Conservation (phyloP, 179 eudicot genomes). For the Gypsophila paniculata region DNA sequence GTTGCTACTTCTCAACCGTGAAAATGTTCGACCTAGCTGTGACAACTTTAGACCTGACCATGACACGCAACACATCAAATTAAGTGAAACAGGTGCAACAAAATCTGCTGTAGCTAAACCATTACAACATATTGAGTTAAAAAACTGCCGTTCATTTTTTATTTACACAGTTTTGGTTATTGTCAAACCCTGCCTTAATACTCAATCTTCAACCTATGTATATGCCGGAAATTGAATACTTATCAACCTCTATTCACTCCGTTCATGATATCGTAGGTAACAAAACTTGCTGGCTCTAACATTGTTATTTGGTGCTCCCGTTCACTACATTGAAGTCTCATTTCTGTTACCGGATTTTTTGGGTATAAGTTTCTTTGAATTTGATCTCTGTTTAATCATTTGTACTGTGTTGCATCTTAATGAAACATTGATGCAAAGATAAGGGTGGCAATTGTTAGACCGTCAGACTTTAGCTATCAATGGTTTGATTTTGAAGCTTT, state of each 20-base stretch:
- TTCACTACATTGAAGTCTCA: not conserved
- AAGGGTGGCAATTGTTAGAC: not conserved
- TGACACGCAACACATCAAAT: not conserved
- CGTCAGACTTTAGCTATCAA: not conserved
- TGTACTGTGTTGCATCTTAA: not conserved
- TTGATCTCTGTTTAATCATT: not conserved
- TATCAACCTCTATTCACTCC: not conserved
- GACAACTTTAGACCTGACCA: not conserved
- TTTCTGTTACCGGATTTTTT: not conserved
- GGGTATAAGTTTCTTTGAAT: not conserved
- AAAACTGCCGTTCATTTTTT: not conserved
- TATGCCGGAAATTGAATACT: not conserved
- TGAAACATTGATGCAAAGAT: not conserved
- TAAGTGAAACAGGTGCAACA: not conserved
- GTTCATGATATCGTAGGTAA: not conserved
- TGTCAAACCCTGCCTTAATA: not conserved
- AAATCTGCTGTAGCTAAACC: not conserved
- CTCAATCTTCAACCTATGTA: not conserved
- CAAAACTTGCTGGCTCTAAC: not conserved
- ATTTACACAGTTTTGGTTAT: not conserved
- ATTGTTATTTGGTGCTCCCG: not conserved
- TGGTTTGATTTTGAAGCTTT: constrained; percentile 8
- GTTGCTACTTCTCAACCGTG: not conserved
- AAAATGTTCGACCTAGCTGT: not conserved
- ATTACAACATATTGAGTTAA: not conserved